Conservation (phyloP, 1,139 yeast genomes). For the Suhomyces wounanorum region DNA sequence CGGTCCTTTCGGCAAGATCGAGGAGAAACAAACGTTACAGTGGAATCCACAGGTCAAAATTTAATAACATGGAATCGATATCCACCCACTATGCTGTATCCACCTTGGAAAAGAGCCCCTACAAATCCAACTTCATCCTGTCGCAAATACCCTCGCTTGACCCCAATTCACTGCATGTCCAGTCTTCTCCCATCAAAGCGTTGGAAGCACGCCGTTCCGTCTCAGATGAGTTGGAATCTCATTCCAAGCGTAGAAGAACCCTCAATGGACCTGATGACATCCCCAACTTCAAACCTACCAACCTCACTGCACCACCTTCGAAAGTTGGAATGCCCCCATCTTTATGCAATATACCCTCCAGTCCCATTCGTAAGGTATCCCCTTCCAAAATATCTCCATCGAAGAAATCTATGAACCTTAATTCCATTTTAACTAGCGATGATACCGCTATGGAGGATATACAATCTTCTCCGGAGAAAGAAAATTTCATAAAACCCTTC, state of each 20-base stretch:
- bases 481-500: conserved; percentile 27
- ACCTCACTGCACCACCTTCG: neutral
- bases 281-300: conserved; percentile 15
- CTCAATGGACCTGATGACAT: conserved; percentile 30
- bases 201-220: neutral
- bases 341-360: conserved; percentile 11
- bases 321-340: neutral
- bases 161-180: neutral
- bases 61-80: conserved; percentile 46
- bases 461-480: conserved; percentile 3
- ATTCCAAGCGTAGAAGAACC: conserved; percentile 26
- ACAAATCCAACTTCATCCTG: neutral
- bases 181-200: conserved; percentile 9
- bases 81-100: conserved; percentile 33
- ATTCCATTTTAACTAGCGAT: conserved; percentile 28
- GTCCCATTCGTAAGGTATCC: conserved; percentile 32
- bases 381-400: conserved; percentile 48
- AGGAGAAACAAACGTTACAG: conserved; percentile 33
- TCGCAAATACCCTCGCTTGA: conserved; percentile 1
- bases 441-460: conserved; percentile 8
- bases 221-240: conserved; percentile 11
- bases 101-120: neutral
- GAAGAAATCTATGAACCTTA: conserved; percentile 42
- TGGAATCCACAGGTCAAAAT: conserved; percentile 36
- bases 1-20: conserved; percentile 12